phyloP scores from a whole-genome alignment of 2,329 filamentous ascomycete species.

The Colletotrichum trifolii region DNA sequence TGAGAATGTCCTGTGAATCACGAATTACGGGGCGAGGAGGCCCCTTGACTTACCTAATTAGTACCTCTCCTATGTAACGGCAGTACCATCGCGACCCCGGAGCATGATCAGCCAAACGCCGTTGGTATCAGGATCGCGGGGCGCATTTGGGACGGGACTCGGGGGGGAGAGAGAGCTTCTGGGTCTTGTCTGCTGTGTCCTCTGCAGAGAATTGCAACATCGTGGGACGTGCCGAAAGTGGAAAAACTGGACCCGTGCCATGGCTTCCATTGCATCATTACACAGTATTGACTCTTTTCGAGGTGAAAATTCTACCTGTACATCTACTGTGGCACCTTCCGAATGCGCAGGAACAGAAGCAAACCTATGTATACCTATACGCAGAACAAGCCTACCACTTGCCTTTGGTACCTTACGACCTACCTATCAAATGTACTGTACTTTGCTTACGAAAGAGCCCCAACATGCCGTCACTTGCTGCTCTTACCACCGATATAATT shows the following conservation, averaged over 20 bases:
- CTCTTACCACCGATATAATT: not conserved
- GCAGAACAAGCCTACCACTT: too few relatives aligned
- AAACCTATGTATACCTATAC: too few relatives aligned
- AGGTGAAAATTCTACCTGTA: not conserved
- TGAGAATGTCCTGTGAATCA: conserved; percentile 9
- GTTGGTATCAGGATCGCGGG: not conserved
- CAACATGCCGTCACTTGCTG: not conserved
- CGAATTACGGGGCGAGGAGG: conserved; percentile 3
- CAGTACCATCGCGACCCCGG: too few relatives aligned
- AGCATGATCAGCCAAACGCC: conserved; percentile 10
- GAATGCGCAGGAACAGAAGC: too few relatives aligned
- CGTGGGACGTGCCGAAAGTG: conserved; percentile 31
- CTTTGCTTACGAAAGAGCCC: too few relatives aligned
- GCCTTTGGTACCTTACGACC: too few relatives aligned
- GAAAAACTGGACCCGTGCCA: conserved; percentile 17
- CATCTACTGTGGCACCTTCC: too few relatives aligned
- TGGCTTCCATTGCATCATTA: conserved; percentile 4
- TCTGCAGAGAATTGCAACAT: conserved; percentile 22
- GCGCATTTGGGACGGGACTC: too few relatives aligned
- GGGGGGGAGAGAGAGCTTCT: not conserved
- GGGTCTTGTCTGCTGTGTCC: conserved; percentile 15
- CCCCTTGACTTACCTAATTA: too few relatives aligned
- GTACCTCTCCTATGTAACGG: too few relatives aligned
- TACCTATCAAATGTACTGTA: too few relatives aligned
- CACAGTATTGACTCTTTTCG: conserved; percentile 5